Evolutionary conservation across 2,329 filamentous ascomycete genomes (phyloP), one percentile per base, ranked within the genome.

Genomic region (Ophiosphaerella korrae): DNA sequence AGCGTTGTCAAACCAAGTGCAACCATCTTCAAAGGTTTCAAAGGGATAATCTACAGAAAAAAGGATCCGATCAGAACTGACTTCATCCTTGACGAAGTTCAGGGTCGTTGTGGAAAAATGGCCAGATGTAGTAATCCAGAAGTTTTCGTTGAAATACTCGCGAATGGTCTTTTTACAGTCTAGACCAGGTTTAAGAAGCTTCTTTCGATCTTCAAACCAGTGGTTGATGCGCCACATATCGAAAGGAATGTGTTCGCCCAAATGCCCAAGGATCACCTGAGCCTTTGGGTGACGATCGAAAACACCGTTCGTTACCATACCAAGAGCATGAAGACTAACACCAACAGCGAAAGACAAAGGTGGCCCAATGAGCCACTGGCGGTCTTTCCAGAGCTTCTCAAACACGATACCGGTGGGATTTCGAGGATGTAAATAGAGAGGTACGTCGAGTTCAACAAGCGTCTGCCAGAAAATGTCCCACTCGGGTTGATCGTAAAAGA

Each of bases 391-490:
- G 6, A 85, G 77, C 62, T 82, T 82, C 4, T 86, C 81, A 58
- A 82, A 75, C 47, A 84, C 77, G 14, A 75, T 77, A 6, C 83
- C 57, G 2, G 55, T 55, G 1, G 85, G 82, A 56, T 82, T 80
- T 37, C 80, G 75, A 0, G 84, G 85, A 66, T 88, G 85, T 1
- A 88, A 75, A 61, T 88, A 88, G 42, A 88, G 77, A 0, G 85
- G 84, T 0, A 87, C 84, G 49, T 87, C 82, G 0, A 88, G 79
- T 37, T 86, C 81, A 1, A 76, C 77, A 7, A 80, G 77, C 0
- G 79, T 80, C 11, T 76, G 63, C 85, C 85, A 88, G 76, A 88
- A 87, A 18, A 79, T 67, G 57, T 85, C 83, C 77, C 81, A 88
- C 52, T 82, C 78, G 0, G 80, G 76, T 7, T 78, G 74, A 62